Evolutionary conservation across 257 asterid species (phyloP).

Genomic region (Linaria vulgaris): DNA sequence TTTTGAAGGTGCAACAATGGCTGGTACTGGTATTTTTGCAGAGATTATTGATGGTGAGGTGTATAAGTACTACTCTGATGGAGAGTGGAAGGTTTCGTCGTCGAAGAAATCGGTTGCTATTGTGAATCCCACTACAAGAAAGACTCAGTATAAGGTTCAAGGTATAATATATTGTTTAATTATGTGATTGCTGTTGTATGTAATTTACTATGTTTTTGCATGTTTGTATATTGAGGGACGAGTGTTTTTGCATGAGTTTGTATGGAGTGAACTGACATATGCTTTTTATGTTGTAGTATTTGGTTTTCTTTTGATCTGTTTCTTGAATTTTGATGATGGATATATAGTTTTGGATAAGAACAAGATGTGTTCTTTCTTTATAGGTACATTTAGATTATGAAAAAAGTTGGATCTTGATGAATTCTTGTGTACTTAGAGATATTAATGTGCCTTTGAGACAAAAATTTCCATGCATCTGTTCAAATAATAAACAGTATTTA

Average conservation of each 20-base stretch:
- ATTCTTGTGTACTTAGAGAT: constrained; percentile 4
- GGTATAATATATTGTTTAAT: constrained; percentile 38
- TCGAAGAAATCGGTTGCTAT: constrained; percentile 81
- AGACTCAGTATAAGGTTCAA: constrained; percentile 88
- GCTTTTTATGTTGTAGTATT: background rate
- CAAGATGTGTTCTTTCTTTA: background rate
- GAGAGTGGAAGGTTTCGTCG: constrained; percentile 79
- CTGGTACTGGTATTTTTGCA: constrained; percentile 74
- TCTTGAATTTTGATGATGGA: background rate
- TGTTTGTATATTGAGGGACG: no score
- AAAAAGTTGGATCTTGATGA: background rate
- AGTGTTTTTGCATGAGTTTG: no score
- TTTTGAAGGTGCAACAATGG: constrained; percentile 39
- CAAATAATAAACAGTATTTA: background rate
- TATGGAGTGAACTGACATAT: background rate
- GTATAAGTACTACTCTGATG: constrained; percentile 72
- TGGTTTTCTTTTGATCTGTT: background rate
- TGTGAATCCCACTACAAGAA: constrained; percentile 82
- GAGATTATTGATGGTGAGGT: constrained; percentile 82
- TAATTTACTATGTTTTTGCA: background rate
- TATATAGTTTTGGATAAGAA: constrained; percentile 1
- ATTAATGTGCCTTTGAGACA: no score
- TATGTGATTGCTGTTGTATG: background rate
- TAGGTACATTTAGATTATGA: background rate
- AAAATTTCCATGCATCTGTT: background rate